Evolutionary conservation across 2,329 filamentous ascomycete species (phyloP), one percentile per base, ranked within the genome.

Genomic region (Aplosporella prunicola): DNA sequence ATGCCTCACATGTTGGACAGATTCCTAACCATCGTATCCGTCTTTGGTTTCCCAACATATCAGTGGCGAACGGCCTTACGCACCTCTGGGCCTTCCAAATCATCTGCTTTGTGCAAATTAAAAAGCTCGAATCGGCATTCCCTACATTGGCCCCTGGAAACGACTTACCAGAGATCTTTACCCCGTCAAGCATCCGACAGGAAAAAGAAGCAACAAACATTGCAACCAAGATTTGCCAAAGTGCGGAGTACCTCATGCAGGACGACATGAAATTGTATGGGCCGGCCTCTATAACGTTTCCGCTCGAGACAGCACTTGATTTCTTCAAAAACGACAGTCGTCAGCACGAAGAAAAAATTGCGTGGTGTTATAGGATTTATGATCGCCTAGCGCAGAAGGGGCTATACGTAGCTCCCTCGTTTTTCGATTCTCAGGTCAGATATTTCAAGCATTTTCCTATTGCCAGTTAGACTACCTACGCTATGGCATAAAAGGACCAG

Each of bases 251-350:
- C 39, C 39, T 64, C 6, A 43, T 62, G 11, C 56, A 56, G 39
- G 57, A 62, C 13, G 51, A 60, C 14, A 60, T 65, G 56, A 58
- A 52, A 13, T 43, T 66, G 1, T 64, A 55, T 38, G 62, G 63
- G 0, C 54, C 55, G 3, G 56, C 57, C 1, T 63, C 62, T 1
- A 46, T 55, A 0, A 35, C 50, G 0, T 51, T 63, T 5, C 60
- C 61, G 1, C 38, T 60, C n/a, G 20, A 35, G 16, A 35, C 24
- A 9, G 41, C 41, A 16, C 32, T 35, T 16, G 13, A 22, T 5
- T 18, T 9, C 4, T 14, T 43, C 15, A 32, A 5, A 6, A 31
- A 7, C 10, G 11, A 28, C 14, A 8, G 5, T n/a, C 20, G 20
- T 13, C 16, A 15, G 7, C 32, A 41, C 18, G 27, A 29, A 14